A percentile compares a stretch with the other conserved stretches of the same genome.
Evolutionary conservation across 2,329 filamentous ascomycete genomes (phyloP).

Genomic region (Xylariaceae sp.): DNA sequence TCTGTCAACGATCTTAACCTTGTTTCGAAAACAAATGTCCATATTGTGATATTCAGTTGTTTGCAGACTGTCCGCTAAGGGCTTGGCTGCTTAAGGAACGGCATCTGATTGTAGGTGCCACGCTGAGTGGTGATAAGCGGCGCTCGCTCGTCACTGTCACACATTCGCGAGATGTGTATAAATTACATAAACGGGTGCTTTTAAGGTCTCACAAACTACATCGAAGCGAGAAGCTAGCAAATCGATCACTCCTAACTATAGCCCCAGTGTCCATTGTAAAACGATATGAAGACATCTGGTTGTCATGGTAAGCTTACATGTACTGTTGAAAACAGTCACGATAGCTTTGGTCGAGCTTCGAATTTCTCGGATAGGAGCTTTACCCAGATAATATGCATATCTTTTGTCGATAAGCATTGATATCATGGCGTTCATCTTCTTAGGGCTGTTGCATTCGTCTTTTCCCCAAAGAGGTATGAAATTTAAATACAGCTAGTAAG

Average conservation of each 20-base stretch:
- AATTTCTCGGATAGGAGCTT: too few species aligned
- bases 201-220: constrained; percentile 11
- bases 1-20: constrained; percentile 4
- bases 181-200: constrained; percentile 4
- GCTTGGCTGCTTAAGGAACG: constrained; percentile 1
- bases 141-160: constrained; percentile 9
- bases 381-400: too few species aligned
- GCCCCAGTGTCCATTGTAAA: too few species aligned
- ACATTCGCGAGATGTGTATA: constrained; percentile 8
- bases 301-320: too few species aligned
- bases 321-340: too few species aligned
- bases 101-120: constrained; percentile 5
- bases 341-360: too few species aligned
- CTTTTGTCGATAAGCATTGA: too few species aligned
- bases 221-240: not conserved
- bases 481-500: too few species aligned
- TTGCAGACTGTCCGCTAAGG: constrained; percentile 1
- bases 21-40: constrained; percentile 4
- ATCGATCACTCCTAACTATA: constrained; percentile 2
- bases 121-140: constrained; percentile 6
- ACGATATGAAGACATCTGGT: too few species aligned
- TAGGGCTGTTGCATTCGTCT: too few species aligned
- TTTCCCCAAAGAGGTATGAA: too few species aligned
- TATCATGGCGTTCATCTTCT: too few species aligned
- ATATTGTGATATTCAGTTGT: constrained; percentile 2